These are phyloP conservation scores for Mollisia scopiformis DNA, from an alignment of 2,329 filamentous ascomycete species.

Conservation along the genomic window DNA sequence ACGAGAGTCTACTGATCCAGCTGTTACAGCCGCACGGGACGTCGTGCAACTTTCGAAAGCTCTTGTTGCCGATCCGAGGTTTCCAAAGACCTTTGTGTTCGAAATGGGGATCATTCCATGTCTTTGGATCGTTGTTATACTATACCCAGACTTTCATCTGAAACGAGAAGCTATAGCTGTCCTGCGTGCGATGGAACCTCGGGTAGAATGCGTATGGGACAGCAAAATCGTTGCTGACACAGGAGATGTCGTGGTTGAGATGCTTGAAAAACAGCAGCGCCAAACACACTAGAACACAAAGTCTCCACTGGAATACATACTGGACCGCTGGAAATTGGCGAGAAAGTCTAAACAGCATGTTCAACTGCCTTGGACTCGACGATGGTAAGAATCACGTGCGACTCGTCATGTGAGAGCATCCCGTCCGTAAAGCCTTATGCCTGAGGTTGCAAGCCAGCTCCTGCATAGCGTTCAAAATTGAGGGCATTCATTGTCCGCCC, in stretches of 20 bases:
- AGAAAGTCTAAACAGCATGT: background rate
- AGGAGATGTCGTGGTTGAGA: background rate
- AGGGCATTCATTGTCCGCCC: constrained; percentile 1
- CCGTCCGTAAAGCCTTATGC: background rate
- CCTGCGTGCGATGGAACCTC: background rate
- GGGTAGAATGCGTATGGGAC: constrained; percentile 5
- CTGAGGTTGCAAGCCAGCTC: background rate
- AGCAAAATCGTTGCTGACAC: background rate
- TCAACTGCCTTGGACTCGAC: too few species aligned
- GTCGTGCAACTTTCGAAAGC: background rate
- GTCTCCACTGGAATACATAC: background rate
- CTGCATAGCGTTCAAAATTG: background rate
- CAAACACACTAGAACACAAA: background rate
- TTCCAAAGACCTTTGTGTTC: background rate
- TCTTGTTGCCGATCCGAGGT: background rate
- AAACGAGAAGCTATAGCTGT: background rate
- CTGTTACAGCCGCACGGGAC: background rate
- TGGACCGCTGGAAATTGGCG: background rate
- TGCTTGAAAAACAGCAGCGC: background rate
- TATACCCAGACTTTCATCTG: background rate
- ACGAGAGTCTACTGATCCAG: background rate
- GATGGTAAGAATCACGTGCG: too few species aligned
- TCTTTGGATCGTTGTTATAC: background rate
- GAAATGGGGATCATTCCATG: background rate
- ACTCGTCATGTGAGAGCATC: background rate